These are phyloP conservation scores for Fragaria vesca DNA, from an alignment of 306 rosid genomes.

Conservation along the genomic window DNA sequence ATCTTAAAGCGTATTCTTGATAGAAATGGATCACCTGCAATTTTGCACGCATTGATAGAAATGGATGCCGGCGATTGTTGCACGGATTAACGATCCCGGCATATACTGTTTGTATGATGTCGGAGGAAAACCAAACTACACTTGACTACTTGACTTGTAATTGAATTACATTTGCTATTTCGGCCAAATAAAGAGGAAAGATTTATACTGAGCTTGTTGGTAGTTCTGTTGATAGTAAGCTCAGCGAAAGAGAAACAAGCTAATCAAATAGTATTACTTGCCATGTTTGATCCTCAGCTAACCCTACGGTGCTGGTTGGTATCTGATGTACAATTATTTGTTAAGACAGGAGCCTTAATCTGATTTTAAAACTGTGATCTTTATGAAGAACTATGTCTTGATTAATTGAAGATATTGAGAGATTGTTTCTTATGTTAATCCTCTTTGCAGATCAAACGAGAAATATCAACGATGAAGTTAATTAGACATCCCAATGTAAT, in stretches of 20 bases:
- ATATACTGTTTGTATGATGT: background rate
- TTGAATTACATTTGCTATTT: background rate
- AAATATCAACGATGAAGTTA: constrained; percentile 92
- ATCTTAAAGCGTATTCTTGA: background rate
- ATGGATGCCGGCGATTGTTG: background rate
- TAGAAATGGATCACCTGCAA: background rate
- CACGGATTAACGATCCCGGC: background rate
- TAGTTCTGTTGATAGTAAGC: background rate
- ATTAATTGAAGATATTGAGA: background rate
- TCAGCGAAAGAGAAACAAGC: background rate
- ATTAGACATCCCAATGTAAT: constrained; percentile 92
- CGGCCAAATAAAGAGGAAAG: background rate
- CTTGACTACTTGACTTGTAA: background rate
- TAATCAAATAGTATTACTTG: background rate
- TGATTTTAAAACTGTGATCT: background rate
- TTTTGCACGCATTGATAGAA: too few species aligned
- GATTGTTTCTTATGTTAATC: background rate
- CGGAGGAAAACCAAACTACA: background rate
- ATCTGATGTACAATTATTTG: background rate
- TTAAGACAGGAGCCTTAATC: background rate
- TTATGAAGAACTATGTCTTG: background rate
- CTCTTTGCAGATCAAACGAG: constrained; percentile 79
- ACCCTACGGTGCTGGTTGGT: background rate
- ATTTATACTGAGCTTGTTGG: background rate
- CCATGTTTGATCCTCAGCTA: background rate